Evolutionary conservation across 2,329 filamentous ascomycete species (phyloP).

Genomic region (Neofusicoccum ribis): DNA sequence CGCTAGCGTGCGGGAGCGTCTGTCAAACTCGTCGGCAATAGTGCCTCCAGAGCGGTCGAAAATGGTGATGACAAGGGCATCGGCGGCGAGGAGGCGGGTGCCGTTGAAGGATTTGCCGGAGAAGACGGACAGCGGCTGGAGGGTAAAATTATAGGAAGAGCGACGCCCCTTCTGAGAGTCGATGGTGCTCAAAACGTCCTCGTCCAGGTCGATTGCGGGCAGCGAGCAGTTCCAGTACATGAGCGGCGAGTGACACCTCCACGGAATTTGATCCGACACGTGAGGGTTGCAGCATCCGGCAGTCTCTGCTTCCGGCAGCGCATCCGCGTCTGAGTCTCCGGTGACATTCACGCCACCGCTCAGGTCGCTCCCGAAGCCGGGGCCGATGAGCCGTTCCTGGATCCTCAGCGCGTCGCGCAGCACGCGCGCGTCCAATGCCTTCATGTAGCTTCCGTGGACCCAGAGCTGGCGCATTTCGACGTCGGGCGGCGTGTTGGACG

Average conservation of each 20-base stretch:
- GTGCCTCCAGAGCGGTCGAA: slow-evolving; percentile 67
- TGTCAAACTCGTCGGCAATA: slow-evolving; percentile 66
- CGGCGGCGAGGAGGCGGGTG: slow-evolving; percentile 66
- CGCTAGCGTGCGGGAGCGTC: slow-evolving; percentile 57
- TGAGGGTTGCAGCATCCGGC: slow-evolving; percentile 22
- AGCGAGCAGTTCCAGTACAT: slow-evolving; percentile 75
- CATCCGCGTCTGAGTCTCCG: slow-evolving; percentile 24
- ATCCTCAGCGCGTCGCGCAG: slow-evolving; percentile 67
- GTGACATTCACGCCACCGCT: slow-evolving; percentile 11
- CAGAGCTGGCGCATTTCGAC: slow-evolving; percentile 81
- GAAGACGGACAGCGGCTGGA: slow-evolving; percentile 77
- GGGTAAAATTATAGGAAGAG: slow-evolving; percentile 70
- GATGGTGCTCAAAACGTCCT: slow-evolving; percentile 67
- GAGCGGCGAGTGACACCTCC: slow-evolving; percentile 81
- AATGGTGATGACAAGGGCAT: slow-evolving; percentile 76
- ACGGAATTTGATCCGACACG: slow-evolving; percentile 39
- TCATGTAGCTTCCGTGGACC: slow-evolving; percentile 80
- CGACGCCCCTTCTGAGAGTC: slow-evolving; percentile 63
- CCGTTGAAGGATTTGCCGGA: slow-evolving; percentile 77
- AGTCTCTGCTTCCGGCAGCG: slow-evolving; percentile 9
- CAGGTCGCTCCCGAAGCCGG: slow-evolving; percentile 27
- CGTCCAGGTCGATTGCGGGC: slow-evolving; percentile 60
- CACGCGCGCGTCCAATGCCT: slow-evolving; percentile 66
- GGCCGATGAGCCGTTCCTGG: slow-evolving; percentile 68
- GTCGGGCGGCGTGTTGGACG: slow-evolving; percentile 57